Base-by-base conservation (phyloP, 306 rosid species). In the Sindora glabra region DNA sequence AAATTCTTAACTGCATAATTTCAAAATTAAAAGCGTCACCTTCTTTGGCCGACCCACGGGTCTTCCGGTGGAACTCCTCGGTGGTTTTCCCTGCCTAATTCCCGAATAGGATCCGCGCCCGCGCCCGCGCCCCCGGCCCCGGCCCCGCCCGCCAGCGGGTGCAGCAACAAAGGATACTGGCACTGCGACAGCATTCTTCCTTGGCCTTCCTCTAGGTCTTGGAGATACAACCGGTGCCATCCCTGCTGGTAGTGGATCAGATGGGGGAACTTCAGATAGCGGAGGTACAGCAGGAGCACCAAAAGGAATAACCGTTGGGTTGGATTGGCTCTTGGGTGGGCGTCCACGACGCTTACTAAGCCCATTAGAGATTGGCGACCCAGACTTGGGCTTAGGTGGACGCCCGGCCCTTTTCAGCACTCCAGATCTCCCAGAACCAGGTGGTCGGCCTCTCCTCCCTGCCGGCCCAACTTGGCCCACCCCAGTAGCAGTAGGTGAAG, bases 11-110 rank as follows among this genome's bases (percentile, higher is more conserved):
- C n/a, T n/a, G n/a, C n/a, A n/a, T n/a, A n/a, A n/a, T n/a, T n/a
- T n/a, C n/a, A n/a, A n/a, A n/a, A n/a, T n/a, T n/a, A n/a, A n/a
- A n/a, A 36, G 3, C 5, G 4, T 5, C 1, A 89, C 97, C 97
- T 89, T 89, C 77, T 26, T 86, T 0, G 97, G 97, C 26, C 97
- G 84, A 6, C 97, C 97, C 12, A 83, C 89, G 0, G 89, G 75
- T 78, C 83, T 84, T 18, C 48, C 48, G 1, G 69, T 70, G 0
- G 73, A 64, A 18, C 59, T 34, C n/a, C n/a, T n/a, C n/a, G n/a
- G n/a, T 8, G 81, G 80, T 3, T 79, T 65, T 7, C 85, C 68
- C n/a, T 61, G 48, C 25, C n/a, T 32, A 8, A 8, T 67, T n/a
- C n/a, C n/a, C n/a, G n/a, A n/a, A n/a, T n/a, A n/a, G n/a, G n/a